Base-by-base conservation (phyloP, 2,329 filamentous ascomycete species). In the Cordyceps pruinosa region DNA sequence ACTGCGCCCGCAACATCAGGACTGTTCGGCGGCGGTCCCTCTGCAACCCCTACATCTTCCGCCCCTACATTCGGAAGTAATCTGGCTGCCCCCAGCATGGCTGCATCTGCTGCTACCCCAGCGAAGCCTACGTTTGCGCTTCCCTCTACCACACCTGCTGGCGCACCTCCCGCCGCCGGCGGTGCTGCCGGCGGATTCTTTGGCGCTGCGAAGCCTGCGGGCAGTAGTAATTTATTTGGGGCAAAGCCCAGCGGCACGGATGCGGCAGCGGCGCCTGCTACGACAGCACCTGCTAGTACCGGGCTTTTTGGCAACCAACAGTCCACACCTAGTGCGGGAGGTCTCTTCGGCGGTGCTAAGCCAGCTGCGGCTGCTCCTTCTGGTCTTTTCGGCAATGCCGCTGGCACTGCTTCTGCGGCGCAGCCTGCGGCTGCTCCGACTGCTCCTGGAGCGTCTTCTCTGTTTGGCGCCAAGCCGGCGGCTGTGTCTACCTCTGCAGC, bases 131-230 rank as follows among this genome's bases (percentile, higher is more conserved):
- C 72, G 54, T 75, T 81, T 56, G 62, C 68, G n/a, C 63, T 80
- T 34, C 70, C 73, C 55, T 82, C 80, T 19, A 82, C 79, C 2
- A 82, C 80, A 35, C 79, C 80, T 17, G 79, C 80, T 23, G 80
- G 80, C 35, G 75, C 77, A n/a, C 80, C 80, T 56, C 78, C 79
- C 1, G 64, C 71, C 5, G 73, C 70, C 55, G 61, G 62, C 37
- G 54, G 56, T 28, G 70, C 68, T 35, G 63, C 66, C 13, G 62
- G 63, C 28, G 66, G 64, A 55, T 62, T 72, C 25, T 73, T 74
- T 59, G 66, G 70, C 39, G 60, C 57, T 19, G 46, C 54, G 8
- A 62, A 54, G 30, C 46, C 54, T 21, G 52, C 55, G 9, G 35
- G 57, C 6, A 41, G 46, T 23, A 57, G 60, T n/a, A 55, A 44